Base-by-base conservation (phyloP, 139 green algal genomes). In the Chlamydomonas sp. region DNA sequence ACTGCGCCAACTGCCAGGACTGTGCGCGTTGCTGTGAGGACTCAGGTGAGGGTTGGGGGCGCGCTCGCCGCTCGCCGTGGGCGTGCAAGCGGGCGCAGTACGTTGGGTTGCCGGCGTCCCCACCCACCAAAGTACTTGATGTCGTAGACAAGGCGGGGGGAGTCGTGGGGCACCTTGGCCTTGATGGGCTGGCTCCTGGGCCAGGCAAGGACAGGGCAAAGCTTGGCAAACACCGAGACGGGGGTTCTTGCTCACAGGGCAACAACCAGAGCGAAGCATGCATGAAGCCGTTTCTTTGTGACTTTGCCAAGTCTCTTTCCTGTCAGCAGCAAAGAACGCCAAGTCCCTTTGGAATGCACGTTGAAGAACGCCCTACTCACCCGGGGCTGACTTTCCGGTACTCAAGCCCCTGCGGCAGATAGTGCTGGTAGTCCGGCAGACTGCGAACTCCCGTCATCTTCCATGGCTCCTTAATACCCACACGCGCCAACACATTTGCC, bases 41-140 rank as follows among this genome's bases (percentile, higher is more conserved):
- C 31, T 49, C 31, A 49, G 31, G 31, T 49, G 31, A 49, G 31
- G 31, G 31, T 49, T 49, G 31, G 31, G 31, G 31, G 31, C 31
- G 31, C 31, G 31, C 31, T 49, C 31, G 31, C 31, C 31, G 31
- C 31, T 49, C 31, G 31, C 31, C 31, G 31, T 49, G 31, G 31
- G 31, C 31, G 31, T 49, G 31, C 31, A 49, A 49, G 31, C 31
- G 31, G 31, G 31, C 31, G 31, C 31, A 49, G 31, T 49, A 49
- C 31, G 31, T 49, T 49, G 31, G 31, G 31, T 49, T 49, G 31
- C 68, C 6, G 68, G 68, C 9, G 5, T 74, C 68, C 8, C 10
- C 6, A 60, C 83, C 59, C 76, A 97, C 93, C 77, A 49, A 94
- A 96, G 87, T 97, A 97, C 82, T 94, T 96, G 76, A 96, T 97